phyloP scores from a whole-genome alignment of 495 filamentous ascomycete species.

The Evansstolkia leycettana region DNA sequence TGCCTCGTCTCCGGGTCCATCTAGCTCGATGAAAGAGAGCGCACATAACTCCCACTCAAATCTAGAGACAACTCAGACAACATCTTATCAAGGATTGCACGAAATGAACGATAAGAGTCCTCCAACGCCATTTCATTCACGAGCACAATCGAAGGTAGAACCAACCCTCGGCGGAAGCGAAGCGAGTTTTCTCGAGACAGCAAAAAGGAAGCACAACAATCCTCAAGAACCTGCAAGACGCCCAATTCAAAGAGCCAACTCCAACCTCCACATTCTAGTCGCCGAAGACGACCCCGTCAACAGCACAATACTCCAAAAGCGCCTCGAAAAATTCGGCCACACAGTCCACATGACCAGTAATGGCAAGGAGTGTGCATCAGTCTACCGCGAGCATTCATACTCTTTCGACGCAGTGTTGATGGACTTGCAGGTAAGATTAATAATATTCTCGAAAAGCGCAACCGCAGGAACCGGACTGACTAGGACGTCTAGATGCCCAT shows the following conservation, averaged over 20 bases:
- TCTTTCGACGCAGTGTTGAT: conserved; percentile 81
- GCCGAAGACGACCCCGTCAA: conserved; percentile 95
- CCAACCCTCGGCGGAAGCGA: not conserved
- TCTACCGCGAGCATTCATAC: conserved; percentile 45
- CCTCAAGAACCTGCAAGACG: conserved; percentile 1
- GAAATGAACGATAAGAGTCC: no score
- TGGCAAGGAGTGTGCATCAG: conserved; percentile 71
- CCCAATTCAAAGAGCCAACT: conserved; percentile 9
- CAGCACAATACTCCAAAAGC: conserved; percentile 73
- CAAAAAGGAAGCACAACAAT: conserved; percentile 11
- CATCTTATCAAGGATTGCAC: no score
- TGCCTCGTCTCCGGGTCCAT: no score
- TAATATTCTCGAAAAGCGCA: conserved; percentile 2
- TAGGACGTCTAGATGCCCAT: conserved; percentile 63
- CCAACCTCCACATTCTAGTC: conserved; percentile 55
- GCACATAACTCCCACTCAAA: no score
- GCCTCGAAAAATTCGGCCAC: conserved; percentile 71
- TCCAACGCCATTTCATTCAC: no score
- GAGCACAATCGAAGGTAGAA: not conserved
- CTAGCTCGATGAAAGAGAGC: no score
- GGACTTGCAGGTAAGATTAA: conserved; percentile 72
- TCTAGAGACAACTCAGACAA: no score
- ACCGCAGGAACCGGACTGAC: not conserved
- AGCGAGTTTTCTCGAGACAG: not conserved
- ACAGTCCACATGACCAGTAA: conserved; percentile 63